Evolutionary conservation across 2,329 filamentous ascomycete genomes (phyloP), one percentile per base, ranked within the genome.

Genomic region (Albophoma yamanashiensis): DNA sequence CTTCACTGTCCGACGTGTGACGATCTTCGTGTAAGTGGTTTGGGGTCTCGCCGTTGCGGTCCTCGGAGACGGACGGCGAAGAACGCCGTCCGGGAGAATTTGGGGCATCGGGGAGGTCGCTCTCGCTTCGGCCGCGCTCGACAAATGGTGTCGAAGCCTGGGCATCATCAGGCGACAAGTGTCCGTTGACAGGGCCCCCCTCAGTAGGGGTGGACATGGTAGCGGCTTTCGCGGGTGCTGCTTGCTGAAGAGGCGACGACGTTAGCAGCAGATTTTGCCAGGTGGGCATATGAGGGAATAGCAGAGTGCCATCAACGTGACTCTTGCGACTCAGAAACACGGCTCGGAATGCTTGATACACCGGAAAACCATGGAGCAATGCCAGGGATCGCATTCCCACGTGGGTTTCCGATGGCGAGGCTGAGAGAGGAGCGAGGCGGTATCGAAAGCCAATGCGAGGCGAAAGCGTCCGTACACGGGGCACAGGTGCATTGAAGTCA

Each of bases 101-200:
- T 70, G 83, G 82, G 67, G 83, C 79, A 69, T 95, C 89, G 68
- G 89, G 92, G 62, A 89, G 80, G 67, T 92, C 89, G 79, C 86
- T 91, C 67, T 91, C 89, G 75, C 64, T 67, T 60, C 58, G 65
- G 56, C 62, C 65, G 55, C 64, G 67, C 56, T 73, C 74, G 62
- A 74, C 73, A 64, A 75, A 71, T 57, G 74, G 67, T 62, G 71
- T 69, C 59, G 74, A 71, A 59, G 69, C 71, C 61, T 70, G 74
- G 66, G 79, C 75, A 66, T 79, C 77, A 64, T 79, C 74, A 67
- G 83, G 81, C 70, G 83, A 83, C 67, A 78, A 71, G 74, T 87
- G 82, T 70, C 88, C 88, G 75, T 91, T 89, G 69, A 82, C 79
- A 70, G 85, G 79, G 75, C 83, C 80, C 66, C 77, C 75, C 75